phyloP scores from a whole-genome alignment of 164 flowering plant species.

The Liriodendron chinense region DNA sequence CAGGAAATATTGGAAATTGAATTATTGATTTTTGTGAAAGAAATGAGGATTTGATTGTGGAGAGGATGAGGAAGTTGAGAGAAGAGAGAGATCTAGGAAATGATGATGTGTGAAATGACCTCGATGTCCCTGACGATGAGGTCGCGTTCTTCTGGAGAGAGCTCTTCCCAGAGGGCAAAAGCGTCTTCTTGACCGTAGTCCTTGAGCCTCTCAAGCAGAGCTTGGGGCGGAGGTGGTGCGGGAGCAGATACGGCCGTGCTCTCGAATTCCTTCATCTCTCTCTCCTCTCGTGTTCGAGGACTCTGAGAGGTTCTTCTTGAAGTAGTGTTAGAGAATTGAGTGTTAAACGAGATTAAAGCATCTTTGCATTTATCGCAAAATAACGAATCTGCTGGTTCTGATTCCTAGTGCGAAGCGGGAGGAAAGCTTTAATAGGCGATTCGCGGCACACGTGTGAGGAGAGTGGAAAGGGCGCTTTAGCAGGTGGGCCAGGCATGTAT shows the following conservation, averaged over 20 bases:
- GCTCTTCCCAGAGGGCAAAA: slow-evolving; percentile 96
- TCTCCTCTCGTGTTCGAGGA: neutral
- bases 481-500: no score
- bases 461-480: no score
- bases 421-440: no score
- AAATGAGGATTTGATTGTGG: neutral
- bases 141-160: slow-evolving; percentile 68
- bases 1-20: neutral
- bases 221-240: slow-evolving; percentile 56
- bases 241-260: neutral
- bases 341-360: neutral
- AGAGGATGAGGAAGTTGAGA: neutral
- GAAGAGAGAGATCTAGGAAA: slow-evolving; percentile 4
- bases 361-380: neutral
- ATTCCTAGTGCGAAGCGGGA: no score
- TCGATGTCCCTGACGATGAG: slow-evolving; percentile 81
- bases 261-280: slow-evolving; percentile 10
- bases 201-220: slow-evolving; percentile 79
- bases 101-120: slow-evolving; percentile 36
- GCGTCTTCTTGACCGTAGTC: slow-evolving; percentile 93
- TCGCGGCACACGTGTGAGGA: no score
- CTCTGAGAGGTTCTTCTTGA: neutral
- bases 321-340: neutral
- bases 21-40: neutral
- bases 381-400: neutral